Evolutionary conservation across 805 yeast species (phyloP), one percentile per base, ranked within the genome.

Genomic region (Wickerhamomyces strasburgensis): DNA sequence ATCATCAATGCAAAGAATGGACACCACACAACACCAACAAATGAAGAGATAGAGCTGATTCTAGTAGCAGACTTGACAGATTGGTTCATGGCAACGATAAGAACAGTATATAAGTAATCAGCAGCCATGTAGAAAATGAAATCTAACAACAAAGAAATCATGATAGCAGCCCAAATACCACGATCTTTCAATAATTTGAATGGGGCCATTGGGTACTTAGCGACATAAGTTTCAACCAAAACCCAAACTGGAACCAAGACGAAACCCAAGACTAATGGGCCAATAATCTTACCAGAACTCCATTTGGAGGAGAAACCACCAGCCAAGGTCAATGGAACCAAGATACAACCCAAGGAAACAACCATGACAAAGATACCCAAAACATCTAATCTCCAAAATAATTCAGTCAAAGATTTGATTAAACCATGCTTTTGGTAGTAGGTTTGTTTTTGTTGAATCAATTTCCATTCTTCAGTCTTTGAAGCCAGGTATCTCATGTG

Each of bases 241-340:
- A 70, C 50, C 39, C 80, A 75, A n/a, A 70, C 55, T 6, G 87
- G 85, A 36, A 82, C 54, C 21, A 78, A 57, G 15, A 67, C 71
- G 46, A 75, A 67, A 3, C 94, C 93, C 38, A 84, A 53, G 15
- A 80, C 84, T 34, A 83, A 60, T 3, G 89, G 87, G 6, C 70
- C 90, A 47, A 84, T 76, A 46, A 80, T 68, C 31, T 73, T 64
- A 14, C 76, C 85, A 40, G 66, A 62, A 36, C 62, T 52, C 94
- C 94, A 84, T 35, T 67, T 64, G 3, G 62, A 46, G 1, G 51
- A 31, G 25, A 60, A 54, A 43, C 88, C 88, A 45, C 86, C 89
- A 10, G 89, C 89, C 21, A 84, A 58, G 10, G 93, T 83, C 46
- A 84, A 67, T 16, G 94, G 93, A 16, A 76, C 78, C 41, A 84